These are phyloP conservation scores for Starmerella floris DNA, from an alignment of 805 yeast species.

Conservation along the genomic window DNA sequence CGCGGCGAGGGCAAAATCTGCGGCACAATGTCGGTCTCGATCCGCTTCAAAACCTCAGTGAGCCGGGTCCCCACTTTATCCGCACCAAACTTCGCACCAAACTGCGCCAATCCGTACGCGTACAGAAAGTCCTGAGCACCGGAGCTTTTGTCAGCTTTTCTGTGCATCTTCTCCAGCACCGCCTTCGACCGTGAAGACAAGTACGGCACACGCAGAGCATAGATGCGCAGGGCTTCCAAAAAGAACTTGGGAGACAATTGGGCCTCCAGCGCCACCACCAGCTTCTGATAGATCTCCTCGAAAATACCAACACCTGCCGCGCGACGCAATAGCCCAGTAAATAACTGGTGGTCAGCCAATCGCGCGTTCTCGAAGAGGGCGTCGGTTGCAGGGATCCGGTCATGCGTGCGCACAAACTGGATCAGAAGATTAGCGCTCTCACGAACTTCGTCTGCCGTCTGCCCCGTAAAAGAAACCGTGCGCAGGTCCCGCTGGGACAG, in stretches of 20 bases:
- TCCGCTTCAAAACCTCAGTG: neutral
- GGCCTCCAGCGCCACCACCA: slow-evolving; percentile 2
- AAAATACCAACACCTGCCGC: slow-evolving; percentile 22
- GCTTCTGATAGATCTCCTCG: slow-evolving; percentile 6
- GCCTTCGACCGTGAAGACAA: slow-evolving; percentile 8
- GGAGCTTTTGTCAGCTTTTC: slow-evolving; percentile 5
- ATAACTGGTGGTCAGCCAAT: slow-evolving; percentile 15
- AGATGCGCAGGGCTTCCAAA: slow-evolving; percentile 18
- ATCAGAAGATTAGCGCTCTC: slow-evolving; percentile 7
- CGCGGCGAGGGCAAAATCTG: slow-evolving; percentile 1
- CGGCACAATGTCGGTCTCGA: neutral
- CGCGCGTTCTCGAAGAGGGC: neutral
- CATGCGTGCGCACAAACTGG: neutral
- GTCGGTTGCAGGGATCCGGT: neutral
- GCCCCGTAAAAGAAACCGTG: slow-evolving; percentile 13
- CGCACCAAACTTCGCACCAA: slow-evolving; percentile 11
- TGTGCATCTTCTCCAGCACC: slow-evolving; percentile 10
- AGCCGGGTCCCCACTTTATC: neutral
- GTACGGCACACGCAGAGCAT: slow-evolving; percentile 18
- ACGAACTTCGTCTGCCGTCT: slow-evolving; percentile 17
- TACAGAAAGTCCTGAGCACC: slow-evolving; percentile 14
- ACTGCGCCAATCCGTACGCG: slow-evolving; percentile 15
- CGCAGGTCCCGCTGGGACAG: slow-evolving; percentile 21
- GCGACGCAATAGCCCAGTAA: slow-evolving; percentile 17
- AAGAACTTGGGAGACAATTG: slow-evolving; percentile 8